phyloP scores from a whole-genome alignment of 768 basidiomycete species.

The Terana coerulea region DNA sequence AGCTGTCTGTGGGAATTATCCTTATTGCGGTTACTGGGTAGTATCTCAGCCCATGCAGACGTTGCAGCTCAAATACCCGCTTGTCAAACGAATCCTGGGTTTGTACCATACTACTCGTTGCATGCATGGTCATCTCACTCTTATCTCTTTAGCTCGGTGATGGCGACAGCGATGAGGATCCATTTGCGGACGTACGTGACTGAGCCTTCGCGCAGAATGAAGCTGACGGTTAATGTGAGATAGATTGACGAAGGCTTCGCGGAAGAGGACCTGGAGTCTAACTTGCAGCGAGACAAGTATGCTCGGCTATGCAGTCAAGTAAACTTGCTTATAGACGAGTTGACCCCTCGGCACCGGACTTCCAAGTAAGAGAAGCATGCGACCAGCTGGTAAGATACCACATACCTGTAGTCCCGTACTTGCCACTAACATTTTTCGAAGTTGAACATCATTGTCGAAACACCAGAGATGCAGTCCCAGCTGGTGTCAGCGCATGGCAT shows the following conservation, averaged over 20 bases:
- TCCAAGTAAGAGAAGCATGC: constrained; percentile 78
- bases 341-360: constrained; percentile 81
- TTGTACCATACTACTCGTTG: constrained; percentile 14
- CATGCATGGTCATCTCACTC: constrained; percentile 1
- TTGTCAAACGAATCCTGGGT: constrained; percentile 92
- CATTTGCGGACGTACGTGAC: constrained; percentile 79
- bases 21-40: constrained; percentile 18
- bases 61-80: constrained; percentile 79
- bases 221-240: too few species aligned
- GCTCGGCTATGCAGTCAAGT: constrained; percentile 81
- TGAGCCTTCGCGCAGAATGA: neutral
- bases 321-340: constrained; percentile 81
- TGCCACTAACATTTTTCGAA: constrained; percentile 28
- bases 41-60: constrained; percentile 66
- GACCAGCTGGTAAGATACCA: constrained; percentile 70
- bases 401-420: constrained; percentile 1
- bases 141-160: constrained; percentile 57
- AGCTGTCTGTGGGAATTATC: neutral
- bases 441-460: constrained; percentile 73
- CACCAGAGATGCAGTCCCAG: constrained; percentile 83
- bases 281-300: constrained; percentile 89
- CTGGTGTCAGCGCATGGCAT: constrained; percentile 92
- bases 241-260: constrained; percentile 92
- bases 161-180: constrained; percentile 90
- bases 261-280: constrained; percentile 89